Percentiles rank a stretch among this genome's conserved stretches.
phyloP scores from a whole-genome alignment of 345 rosid genomes.

The Eutrema japonicum region DNA sequence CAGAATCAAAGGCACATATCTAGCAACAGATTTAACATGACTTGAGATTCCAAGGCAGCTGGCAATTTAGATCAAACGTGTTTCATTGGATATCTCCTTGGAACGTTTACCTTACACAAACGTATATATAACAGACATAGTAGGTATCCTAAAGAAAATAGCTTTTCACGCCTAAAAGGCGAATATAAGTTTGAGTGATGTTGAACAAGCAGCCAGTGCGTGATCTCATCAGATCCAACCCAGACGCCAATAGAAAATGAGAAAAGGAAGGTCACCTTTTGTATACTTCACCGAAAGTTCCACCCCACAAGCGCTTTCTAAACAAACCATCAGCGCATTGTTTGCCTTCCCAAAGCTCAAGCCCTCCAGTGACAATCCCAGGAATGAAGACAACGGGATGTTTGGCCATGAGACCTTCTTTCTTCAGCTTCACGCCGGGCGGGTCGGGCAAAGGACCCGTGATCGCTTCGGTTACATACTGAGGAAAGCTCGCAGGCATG shows the following conservation, averaged over 20 bases:
- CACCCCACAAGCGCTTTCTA: constrained; percentile 97
- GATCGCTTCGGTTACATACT: constrained; percentile 87
- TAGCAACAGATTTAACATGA: constrained; percentile 7
- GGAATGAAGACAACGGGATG: constrained; percentile 96
- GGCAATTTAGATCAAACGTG: constrained; percentile 12
- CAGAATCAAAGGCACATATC: not conserved
- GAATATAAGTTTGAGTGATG: not conserved
- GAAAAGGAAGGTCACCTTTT: constrained; percentile 61
- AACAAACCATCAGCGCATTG: constrained; percentile 90
- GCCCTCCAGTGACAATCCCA: constrained; percentile 93
- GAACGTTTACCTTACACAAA: constrained; percentile 25
- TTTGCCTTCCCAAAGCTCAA: constrained; percentile 96
- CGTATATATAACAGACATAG: not conserved
- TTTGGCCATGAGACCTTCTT: constrained; percentile 77
- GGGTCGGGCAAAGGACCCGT: constrained; percentile 95
- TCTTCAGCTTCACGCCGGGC: constrained; percentile 80
- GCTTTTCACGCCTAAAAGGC: not conserved
- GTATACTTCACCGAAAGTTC: constrained; percentile 95
- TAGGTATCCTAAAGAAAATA: not conserved
- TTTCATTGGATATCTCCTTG: not conserved
- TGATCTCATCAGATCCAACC: constrained; percentile 26
- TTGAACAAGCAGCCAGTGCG: not conserved
- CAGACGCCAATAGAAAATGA: not conserved
- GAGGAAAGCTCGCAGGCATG: constrained; percentile 87
- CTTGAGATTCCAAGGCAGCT: not conserved